These are phyloP conservation scores for Mycosphaerella arachidis DNA, from an alignment of 2,329 filamentous ascomycete genomes.

Conservation along the genomic window DNA sequence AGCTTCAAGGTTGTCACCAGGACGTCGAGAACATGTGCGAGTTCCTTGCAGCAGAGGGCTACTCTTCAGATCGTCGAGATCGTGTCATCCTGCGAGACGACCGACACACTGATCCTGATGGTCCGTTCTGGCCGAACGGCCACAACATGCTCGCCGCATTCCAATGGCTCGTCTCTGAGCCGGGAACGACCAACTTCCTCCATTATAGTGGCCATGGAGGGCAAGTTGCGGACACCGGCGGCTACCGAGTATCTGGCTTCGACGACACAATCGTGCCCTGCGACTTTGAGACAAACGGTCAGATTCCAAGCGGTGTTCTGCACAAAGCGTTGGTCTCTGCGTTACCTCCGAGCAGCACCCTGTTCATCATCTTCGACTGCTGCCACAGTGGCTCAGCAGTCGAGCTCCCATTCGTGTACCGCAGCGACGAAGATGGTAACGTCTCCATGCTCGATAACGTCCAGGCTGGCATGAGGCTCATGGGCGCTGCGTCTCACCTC, in stretches of 20 bases:
- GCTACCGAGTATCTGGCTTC: slow-evolving; percentile 26
- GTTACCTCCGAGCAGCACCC: slow-evolving; percentile 47
- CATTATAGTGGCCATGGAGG: slow-evolving; percentile 59
- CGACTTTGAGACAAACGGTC: slow-evolving; percentile 45
- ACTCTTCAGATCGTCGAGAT: slow-evolving; percentile 37
- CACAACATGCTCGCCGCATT: slow-evolving; percentile 47
- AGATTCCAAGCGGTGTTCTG: slow-evolving; percentile 50
- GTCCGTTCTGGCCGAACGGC: slow-evolving; percentile 33
- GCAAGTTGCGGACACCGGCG: slow-evolving; percentile 31
- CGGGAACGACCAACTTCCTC: slow-evolving; percentile 51
- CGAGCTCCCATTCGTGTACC: slow-evolving; percentile 56
- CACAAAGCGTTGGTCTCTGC: slow-evolving; percentile 51
- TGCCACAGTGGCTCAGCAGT: slow-evolving; percentile 58
- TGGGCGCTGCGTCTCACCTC: slow-evolving; percentile 48
- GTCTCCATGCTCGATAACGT: slow-evolving; percentile 54
- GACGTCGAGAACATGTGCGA: slow-evolving; percentile 45
- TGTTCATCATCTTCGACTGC: slow-evolving; percentile 58
- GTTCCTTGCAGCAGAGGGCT: slow-evolving; percentile 42
- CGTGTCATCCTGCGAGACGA: slow-evolving; percentile 46
- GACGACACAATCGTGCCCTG: slow-evolving; percentile 29
- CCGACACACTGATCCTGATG: slow-evolving; percentile 26
- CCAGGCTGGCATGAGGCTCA: slow-evolving; percentile 47
- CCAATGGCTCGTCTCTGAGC: slow-evolving; percentile 54
- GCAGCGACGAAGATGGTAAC: slow-evolving; percentile 53
- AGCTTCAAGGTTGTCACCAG: slow-evolving; percentile 46